These are phyloP conservation scores for Wickerhamomyces mucosus DNA, from an alignment of 805 yeast species.

Conservation along the genomic window DNA sequence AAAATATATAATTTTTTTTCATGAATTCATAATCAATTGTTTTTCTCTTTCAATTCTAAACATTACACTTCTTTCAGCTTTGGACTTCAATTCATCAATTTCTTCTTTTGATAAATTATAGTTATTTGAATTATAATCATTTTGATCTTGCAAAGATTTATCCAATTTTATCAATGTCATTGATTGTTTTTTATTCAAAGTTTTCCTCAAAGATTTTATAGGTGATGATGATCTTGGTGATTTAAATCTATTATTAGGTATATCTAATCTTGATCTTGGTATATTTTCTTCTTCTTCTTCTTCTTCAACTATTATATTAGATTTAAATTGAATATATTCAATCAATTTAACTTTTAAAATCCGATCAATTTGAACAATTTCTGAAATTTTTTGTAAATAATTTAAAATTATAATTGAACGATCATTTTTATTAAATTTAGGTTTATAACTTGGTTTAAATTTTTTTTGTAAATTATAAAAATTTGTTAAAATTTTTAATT, in stretches of 20 bases:
- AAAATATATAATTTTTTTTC: too few species aligned
- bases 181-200: slow-evolving; percentile 18
- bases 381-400: slow-evolving; percentile 44
- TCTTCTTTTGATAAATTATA: slow-evolving; percentile 14
- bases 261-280: neutral
- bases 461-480: slow-evolving; percentile 20
- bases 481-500: slow-evolving; percentile 29
- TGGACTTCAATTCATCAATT: slow-evolving; percentile 6
- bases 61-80: slow-evolving; percentile 19
- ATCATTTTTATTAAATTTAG: slow-evolving; percentile 27
- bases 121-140: slow-evolving; percentile 1
- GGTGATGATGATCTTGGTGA: slow-evolving; percentile 21
- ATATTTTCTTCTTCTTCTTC: slow-evolving; percentile 5
- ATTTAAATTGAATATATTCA: slow-evolving; percentile 4
- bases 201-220: slow-evolving; percentile 16
- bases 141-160: slow-evolving; percentile 9
- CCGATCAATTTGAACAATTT: slow-evolving; percentile 56
- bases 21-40: neutral
- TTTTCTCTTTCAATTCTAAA: slow-evolving; percentile 19
- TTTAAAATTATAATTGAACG: slow-evolving; percentile 34
- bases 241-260: slow-evolving; percentile 9
- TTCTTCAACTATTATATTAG: slow-evolving; percentile 3
- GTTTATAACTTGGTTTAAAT: slow-evolving; percentile 15
- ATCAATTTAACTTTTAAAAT: slow-evolving; percentile 39
- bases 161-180: slow-evolving; percentile 20